A percentile compares a stretch with the other conserved stretches of the same genome.
phyloP scores from a whole-genome alignment of 2,329 filamentous ascomycete species.

The Trichocomaceae sp. region DNA sequence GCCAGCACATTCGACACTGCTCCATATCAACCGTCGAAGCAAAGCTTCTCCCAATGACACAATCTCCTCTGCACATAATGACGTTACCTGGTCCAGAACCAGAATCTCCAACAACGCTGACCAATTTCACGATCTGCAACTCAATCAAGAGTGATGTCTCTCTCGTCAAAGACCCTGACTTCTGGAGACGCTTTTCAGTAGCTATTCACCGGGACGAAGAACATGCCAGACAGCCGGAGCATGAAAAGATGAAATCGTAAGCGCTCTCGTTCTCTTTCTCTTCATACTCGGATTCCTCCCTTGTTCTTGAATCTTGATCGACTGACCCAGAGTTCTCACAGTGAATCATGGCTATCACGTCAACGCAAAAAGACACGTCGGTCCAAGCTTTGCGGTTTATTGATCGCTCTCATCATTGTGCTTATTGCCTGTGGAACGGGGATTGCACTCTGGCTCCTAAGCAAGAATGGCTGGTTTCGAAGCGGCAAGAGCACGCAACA shows the following conservation, averaged over 20 bases:
- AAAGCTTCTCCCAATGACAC: background rate
- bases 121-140: slow-evolving; percentile 9
- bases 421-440: slow-evolving; percentile 41
- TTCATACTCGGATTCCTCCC: background rate
- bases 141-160: slow-evolving; percentile 13
- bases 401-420: slow-evolving; percentile 25
- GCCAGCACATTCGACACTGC: background rate
- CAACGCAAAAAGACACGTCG: slow-evolving; percentile 46
- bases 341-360: slow-evolving; percentile 49
- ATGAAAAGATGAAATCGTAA: slow-evolving; percentile 15
- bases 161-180: slow-evolving; percentile 48
- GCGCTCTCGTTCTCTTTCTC: background rate
- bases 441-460: slow-evolving; percentile 40
- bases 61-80: background rate
- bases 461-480: slow-evolving; percentile 29
- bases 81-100: slow-evolving; percentile 2
- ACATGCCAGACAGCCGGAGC: slow-evolving; percentile 18
- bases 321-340: slow-evolving; percentile 19
- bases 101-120: slow-evolving; percentile 9
- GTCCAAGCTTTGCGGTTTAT: slow-evolving; percentile 39
- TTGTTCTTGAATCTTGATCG: slow-evolving; percentile 11
- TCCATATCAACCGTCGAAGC: background rate
- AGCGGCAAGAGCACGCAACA: background rate
- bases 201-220: slow-evolving; percentile 53
- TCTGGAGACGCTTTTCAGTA: slow-evolving; percentile 55